phyloP scores from a whole-genome alignment of 768 basidiomycete species.

The Exsudoporus frostii region DNA sequence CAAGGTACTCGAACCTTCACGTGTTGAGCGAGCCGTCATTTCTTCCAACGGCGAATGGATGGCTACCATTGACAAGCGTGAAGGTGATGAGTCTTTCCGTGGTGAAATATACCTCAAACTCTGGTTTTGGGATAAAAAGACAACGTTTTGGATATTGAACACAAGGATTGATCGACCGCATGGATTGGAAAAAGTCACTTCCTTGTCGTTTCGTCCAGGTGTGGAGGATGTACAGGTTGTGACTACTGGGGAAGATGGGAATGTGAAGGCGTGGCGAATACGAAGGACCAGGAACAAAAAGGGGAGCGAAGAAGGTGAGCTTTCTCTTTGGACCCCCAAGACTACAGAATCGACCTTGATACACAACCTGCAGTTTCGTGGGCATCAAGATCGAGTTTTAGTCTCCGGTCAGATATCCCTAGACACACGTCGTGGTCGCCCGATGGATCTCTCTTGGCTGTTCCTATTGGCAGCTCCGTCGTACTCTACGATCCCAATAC shows the following conservation, averaged over 20 bases:
- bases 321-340: background rate
- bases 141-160: constrained; percentile 69
- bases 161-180: constrained; percentile 91
- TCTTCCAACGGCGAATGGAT: constrained; percentile 81
- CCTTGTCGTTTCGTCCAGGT: constrained; percentile 65
- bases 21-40: constrained; percentile 68
- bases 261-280: constrained; percentile 80
- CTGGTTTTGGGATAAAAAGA: constrained; percentile 79
- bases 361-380: constrained; percentile 47
- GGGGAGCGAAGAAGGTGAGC: constrained; percentile 52
- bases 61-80: constrained; percentile 81
- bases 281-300: constrained; percentile 44
- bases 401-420: constrained; percentile 66
- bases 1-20: constrained; percentile 66
- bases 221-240: constrained; percentile 47
- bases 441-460: constrained; percentile 82
- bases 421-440: constrained; percentile 71
- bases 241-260: constrained; percentile 72
- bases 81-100: constrained; percentile 61
- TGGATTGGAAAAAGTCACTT: constrained; percentile 57
- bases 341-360: background rate
- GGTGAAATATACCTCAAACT: constrained; percentile 81
- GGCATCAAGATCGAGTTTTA: constrained; percentile 72
- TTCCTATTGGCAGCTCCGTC: constrained; percentile 63
- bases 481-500: constrained; percentile 72